Evolutionary conservation across 2,329 filamentous ascomycete species (phyloP), one percentile per base, ranked within the genome.

Genomic region (Ilyonectria sp.): DNA sequence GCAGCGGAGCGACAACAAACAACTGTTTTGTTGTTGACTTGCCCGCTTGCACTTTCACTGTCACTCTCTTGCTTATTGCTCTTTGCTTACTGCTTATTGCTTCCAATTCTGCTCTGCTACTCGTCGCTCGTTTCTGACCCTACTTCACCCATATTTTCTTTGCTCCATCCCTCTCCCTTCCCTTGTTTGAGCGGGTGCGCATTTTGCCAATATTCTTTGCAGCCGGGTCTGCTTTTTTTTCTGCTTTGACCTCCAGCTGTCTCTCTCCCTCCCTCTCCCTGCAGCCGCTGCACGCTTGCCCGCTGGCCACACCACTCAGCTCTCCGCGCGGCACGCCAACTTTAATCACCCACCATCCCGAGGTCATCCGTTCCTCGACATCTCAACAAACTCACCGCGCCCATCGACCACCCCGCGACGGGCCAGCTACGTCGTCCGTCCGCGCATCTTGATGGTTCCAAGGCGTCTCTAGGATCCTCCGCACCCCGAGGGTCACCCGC

Each of bases 381-480:
- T 70, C 70, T 73, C 69, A 65, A 61, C 47, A 68, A 67, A 54
- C 63, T 64, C 69, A 63, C 46, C 65, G 63, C 64, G 64, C 53
- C 50, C 49, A 58, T 61, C 53, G 19, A 37, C 43, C 47, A 47
- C 69, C 68, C 71, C 67, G 73, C 73, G 74, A 76, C 74, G 74
- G 74, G 74, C 70, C 63, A 69, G 66, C 52, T 60, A 71, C 71
- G 74, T 66, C 74, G 69, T 76, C 68, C 70, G 71, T 63, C 69
- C 55, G 65, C 60, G 60, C 60, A 63, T 73, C 74, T 76, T 76
- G 74, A 76, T 76, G 74, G 73, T 76, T 76, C 66, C 73, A 66
- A 75, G 65, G 55, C 69, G 57, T 60, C 60, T 63, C 57, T 76
- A 76, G 74, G 74, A 75, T 71, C 65, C 66, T 68, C 46, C 65